Evolutionary conservation across 805 yeast genomes (phyloP), one percentile per base, ranked within the genome.

Genomic region (Phaffomyces opuntiae): DNA sequence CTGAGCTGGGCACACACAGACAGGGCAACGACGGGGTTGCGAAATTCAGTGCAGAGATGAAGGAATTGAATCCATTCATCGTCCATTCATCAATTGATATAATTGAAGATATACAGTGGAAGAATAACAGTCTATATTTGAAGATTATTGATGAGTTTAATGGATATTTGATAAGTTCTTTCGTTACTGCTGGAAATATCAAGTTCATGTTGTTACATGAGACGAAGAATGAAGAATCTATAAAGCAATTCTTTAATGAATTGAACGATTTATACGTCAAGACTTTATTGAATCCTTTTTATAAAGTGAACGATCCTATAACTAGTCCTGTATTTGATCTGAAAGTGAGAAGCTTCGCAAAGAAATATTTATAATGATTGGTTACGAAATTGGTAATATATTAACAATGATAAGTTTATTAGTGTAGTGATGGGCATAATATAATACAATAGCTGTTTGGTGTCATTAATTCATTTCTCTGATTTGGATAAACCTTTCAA

Each of bases 81-180:
- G 75, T 90, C 33, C 95, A 93, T 59, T 78, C 96, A 1, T 80
- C 98, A 2, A 65, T 93, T 34, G 99, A 93, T 62, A 73, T 93
- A n/a, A 80, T 93, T 0, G 96, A 93, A 52, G 96, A 90, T 55
- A 65, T 80, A 3, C 97, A 89, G 60, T 89, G 96, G 91, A 75
- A 78, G 40, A 71, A 77, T 9, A 78, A 72, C 51, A 70, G 74
- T 38, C 70, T 84, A 51, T 83, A 85, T 57, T 67, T 89, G 50
- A 90, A 91, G 39, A 77, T 77, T 39, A 77, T 91, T 17, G 99
- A 93, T 65, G 80, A 82, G 34, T 91, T 88, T 63, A 87, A 90
- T 62, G 95, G 93, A 6, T 78, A 81, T 53, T 68, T 74, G 40
- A 78, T 91, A n/a, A 85, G 88, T 45, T 95, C 91, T 4, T 93